These are phyloP conservation scores for Candida pseudofarinosa DNA, from an alignment of 805 yeast species.

Conservation along the genomic window DNA sequence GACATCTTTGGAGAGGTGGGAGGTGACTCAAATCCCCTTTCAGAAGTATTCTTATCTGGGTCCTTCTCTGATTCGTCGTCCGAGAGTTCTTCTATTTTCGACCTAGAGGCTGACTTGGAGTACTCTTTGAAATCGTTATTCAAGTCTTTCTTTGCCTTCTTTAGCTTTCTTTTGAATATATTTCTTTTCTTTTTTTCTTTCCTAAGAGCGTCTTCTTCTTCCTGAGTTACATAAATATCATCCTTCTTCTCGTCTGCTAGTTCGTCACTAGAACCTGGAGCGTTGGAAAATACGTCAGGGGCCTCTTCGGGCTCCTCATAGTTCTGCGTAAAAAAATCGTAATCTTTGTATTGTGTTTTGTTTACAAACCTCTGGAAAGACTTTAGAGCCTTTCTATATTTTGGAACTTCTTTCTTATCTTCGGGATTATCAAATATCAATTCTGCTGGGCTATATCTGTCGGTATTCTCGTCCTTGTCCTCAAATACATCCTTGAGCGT, in stretches of 20 bases:
- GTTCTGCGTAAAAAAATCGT: conserved; percentile 30
- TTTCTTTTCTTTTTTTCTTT: conserved; percentile 14
- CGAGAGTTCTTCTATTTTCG: neutral
- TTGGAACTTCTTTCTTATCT: conserved; percentile 14
- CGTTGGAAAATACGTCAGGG: conserved; percentile 1
- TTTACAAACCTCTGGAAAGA: conserved; percentile 25
- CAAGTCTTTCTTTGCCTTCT: conserved; percentile 21
- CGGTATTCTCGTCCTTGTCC: conserved; percentile 25
- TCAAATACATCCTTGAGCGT: conserved; percentile 36
- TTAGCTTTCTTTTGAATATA: conserved; percentile 16
- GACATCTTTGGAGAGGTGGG: neutral
- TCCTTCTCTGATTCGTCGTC: neutral
- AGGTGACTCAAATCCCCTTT: neutral
- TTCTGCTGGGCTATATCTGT: conserved; percentile 36
- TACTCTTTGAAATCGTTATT: conserved; percentile 6
- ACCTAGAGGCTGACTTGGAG: neutral
- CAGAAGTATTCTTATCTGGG: neutral
- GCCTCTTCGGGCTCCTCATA: conserved; percentile 5
- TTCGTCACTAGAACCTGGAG: conserved; percentile 14
- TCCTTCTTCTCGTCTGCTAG: conserved; percentile 9
- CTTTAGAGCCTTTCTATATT: conserved; percentile 24
- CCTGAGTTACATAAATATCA: conserved; percentile 6
- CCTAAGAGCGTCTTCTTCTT: conserved; percentile 8
- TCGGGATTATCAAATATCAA: conserved; percentile 31
- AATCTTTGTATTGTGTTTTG: conserved; percentile 27